Percentiles rank a stretch among this genome's conserved stretches.
phyloP scores from a whole-genome alignment of 2,329 filamentous ascomycete species.

The Penicillium polonicum region DNA sequence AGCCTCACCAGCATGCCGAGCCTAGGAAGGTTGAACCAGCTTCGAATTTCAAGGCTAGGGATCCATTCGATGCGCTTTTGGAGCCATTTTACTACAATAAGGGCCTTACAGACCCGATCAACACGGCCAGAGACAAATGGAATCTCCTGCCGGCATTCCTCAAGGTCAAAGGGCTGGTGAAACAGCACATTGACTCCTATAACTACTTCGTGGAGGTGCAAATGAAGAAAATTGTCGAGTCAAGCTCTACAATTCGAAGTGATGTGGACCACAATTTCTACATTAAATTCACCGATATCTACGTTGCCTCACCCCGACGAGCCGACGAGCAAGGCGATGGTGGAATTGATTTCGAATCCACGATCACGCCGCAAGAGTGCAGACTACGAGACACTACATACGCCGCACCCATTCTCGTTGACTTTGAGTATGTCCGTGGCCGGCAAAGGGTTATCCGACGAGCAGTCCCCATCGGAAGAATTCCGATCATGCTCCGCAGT shows the following conservation, averaged over 20 bases:
- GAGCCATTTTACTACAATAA: conserved; percentile 71
- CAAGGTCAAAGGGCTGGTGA: conserved; percentile 94
- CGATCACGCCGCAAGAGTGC: conserved; percentile 90
- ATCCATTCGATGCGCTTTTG: conserved; percentile 61
- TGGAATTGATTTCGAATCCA: conserved; percentile 45
- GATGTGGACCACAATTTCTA: conserved; percentile 92
- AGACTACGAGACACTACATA: conserved; percentile 97
- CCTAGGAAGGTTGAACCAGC: conserved; percentile 19
- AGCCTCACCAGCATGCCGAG: conserved; percentile 18
- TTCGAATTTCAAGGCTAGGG: conserved; percentile 31
- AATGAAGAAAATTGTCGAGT: conserved; percentile 92
- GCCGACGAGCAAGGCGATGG: conserved; percentile 66
- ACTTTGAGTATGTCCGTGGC: conserved; percentile 85
- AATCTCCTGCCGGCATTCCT: conserved; percentile 95
- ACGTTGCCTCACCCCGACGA: conserved; percentile 77
- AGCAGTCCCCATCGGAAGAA: conserved; percentile 75
- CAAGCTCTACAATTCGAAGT: conserved; percentile 83
- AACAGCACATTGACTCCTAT: conserved; percentile 98
- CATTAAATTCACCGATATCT: conserved; percentile 89
- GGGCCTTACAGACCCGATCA: conserved; percentile 65
- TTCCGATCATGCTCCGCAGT: conserved; percentile 96
- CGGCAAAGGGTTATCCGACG: conserved; percentile 72
- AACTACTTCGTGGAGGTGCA: conserved; percentile 98
- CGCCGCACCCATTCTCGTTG: conserved; percentile 87
- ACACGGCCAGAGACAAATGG: conserved; percentile 82